Evolutionary conservation across 2,329 filamentous ascomycete genomes (phyloP).

Genomic region (Aureobasidium sp.): DNA sequence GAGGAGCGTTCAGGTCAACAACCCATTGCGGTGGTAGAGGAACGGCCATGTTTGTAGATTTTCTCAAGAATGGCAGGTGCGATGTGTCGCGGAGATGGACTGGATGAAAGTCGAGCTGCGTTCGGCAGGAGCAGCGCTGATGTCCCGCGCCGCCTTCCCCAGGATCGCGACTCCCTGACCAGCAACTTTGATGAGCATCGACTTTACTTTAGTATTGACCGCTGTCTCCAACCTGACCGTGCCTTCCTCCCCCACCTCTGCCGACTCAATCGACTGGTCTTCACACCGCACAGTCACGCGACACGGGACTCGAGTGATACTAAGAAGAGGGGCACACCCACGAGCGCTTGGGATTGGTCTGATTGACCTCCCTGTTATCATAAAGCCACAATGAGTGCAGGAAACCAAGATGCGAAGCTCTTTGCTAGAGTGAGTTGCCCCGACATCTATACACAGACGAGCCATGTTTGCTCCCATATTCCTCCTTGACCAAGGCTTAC

Average conservation of each 20-base stretch:
- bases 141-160: neutral
- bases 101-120: neutral
- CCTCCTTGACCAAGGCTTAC: conserved; percentile 38
- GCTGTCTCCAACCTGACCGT: neutral
- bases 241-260: neutral
- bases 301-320: neutral
- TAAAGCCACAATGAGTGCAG: conserved; percentile 47
- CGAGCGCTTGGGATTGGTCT: conserved; percentile 17
- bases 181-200: neutral
- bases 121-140: neutral
- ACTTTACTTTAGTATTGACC: neutral
- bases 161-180: conserved; percentile 4
- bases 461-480: conserved; percentile 33
- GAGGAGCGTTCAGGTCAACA: conserved; percentile 64
- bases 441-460: neutral
- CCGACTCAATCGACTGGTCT: neutral
- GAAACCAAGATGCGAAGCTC: conserved; percentile 95
- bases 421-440: conserved; percentile 78
- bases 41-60: conserved; percentile 19
- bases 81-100: neutral
- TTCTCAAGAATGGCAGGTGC: neutral
- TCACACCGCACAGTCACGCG: neutral
- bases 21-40: conserved; percentile 66
- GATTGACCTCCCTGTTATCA: conserved; percentile 16
- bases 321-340: conserved; percentile 13